Percentiles rank a stretch among this genome's conserved stretches.
Evolutionary conservation across 2,329 filamentous ascomycete genomes (phyloP).

Genomic region (Lasiodiplodia sp.): DNA sequence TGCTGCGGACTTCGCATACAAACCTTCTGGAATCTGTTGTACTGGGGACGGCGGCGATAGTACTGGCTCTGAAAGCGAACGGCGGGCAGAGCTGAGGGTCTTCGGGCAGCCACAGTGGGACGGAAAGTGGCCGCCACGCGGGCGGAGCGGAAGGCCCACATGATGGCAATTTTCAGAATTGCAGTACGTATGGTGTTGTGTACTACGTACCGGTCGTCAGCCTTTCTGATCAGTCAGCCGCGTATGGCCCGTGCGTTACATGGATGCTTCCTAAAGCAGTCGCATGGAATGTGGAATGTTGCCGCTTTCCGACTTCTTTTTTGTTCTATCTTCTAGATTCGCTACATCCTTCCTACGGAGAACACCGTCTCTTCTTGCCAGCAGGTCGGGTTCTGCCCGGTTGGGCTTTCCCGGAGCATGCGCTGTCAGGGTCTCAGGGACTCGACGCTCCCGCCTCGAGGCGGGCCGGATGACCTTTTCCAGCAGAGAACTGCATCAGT

Average conservation of each 20-base stretch:
- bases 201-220: neutral
- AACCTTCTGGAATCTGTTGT: slow-evolving; percentile 41
- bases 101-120: neutral
- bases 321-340: neutral
- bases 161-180: neutral
- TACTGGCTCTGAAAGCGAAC: slow-evolving; percentile 19
- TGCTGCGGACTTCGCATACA: neutral
- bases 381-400: neutral
- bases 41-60: slow-evolving; percentile 29
- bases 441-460: neutral
- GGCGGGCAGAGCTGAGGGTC: neutral
- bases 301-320: neutral
- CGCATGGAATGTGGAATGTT: neutral
- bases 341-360: neutral
- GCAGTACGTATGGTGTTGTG: neutral
- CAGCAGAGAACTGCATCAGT: neutral
- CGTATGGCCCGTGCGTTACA: slow-evolving; percentile 4
- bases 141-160: slow-evolving; percentile 13
- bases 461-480: neutral
- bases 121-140: neutral
- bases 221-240: slow-evolving; percentile 6
- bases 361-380: neutral
- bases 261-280: slow-evolving; percentile 12
- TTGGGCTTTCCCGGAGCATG: neutral
- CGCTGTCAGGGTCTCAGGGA: neutral